Evolutionary conservation across 768 basidiomycete genomes (phyloP).

Genomic region (Leccinum incarnatum): DNA sequence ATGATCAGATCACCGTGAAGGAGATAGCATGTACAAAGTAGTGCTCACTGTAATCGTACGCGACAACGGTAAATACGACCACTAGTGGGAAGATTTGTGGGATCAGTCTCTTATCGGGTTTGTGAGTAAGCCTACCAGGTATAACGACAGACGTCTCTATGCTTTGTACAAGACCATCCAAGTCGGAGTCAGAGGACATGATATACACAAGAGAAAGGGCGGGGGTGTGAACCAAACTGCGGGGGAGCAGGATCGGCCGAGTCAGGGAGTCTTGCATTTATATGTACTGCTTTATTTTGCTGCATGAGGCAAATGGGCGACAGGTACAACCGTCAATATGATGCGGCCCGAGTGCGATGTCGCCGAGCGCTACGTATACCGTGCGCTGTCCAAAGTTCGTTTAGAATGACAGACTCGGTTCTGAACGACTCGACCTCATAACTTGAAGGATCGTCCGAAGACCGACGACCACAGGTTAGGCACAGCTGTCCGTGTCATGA

Average conservation of each 20-base stretch:
- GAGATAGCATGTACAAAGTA: neutral
- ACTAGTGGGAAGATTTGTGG: neutral
- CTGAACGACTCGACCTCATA: no score
- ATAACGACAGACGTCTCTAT: neutral
- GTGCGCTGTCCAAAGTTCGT: no score
- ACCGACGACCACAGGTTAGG: no score
- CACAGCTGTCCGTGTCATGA: no score
- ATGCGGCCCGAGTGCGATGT: no score
- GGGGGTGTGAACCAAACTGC: neutral
- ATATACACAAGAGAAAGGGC: neutral
- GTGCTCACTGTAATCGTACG: slow-evolving; percentile 17
- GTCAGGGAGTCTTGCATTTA: no score
- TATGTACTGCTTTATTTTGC: neutral
- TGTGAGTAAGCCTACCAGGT: neutral
- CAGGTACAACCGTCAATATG: no score
- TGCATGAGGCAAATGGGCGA: neutral
- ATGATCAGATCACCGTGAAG: neutral
- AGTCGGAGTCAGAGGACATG: neutral
- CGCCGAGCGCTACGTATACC: no score
- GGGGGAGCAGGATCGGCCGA: neutral
- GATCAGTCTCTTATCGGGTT: neutral
- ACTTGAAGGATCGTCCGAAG: no score
- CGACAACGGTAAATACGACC: slow-evolving; percentile 1
- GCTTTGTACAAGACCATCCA: neutral
- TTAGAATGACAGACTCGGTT: no score